These are phyloP conservation scores for Puccinia horiana DNA, from an alignment of 1,284 basidiomycete genomes.

Conservation along the genomic window DNA sequence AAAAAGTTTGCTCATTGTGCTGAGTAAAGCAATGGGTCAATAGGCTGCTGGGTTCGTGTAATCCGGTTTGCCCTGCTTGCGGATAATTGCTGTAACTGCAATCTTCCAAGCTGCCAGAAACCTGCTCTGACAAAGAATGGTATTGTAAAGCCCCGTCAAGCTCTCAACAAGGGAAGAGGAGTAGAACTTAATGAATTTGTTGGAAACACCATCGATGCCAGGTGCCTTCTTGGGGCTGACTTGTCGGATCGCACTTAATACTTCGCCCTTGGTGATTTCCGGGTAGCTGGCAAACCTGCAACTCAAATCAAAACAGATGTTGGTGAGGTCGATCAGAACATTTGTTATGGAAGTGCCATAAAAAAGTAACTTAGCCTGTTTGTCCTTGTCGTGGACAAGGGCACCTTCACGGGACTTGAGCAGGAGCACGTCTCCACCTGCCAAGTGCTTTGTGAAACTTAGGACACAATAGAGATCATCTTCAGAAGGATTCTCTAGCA, in stretches of 20 bases:
- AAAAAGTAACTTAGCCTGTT: neutral
- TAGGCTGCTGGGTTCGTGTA: neutral
- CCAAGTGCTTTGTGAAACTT: neutral
- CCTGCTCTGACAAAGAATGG: too few relatives aligned
- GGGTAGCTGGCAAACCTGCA: too few relatives aligned
- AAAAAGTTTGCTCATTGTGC: conserved; percentile 11
- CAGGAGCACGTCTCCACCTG: neutral
- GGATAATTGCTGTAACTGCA: conserved; percentile 12
- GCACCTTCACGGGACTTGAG: neutral
- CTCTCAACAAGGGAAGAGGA: neutral
- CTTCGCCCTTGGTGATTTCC: neutral
- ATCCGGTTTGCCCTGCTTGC: neutral
- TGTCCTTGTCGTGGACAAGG: neutral
- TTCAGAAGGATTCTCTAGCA: neutral
- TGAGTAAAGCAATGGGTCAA: neutral
- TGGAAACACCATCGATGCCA: neutral
- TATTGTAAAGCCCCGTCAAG: too few relatives aligned
- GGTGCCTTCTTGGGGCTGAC: neutral
- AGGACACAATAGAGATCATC: neutral
- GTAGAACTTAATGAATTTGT: neutral
- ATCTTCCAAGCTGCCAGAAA: neutral
- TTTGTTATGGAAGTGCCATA: neutral
- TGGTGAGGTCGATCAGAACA: neutral
- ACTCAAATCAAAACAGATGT: neutral
- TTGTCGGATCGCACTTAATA: neutral